phyloP scores from a whole-genome alignment of 1,139 yeast species.

The Nakaseomyces uthaithaninus region DNA sequence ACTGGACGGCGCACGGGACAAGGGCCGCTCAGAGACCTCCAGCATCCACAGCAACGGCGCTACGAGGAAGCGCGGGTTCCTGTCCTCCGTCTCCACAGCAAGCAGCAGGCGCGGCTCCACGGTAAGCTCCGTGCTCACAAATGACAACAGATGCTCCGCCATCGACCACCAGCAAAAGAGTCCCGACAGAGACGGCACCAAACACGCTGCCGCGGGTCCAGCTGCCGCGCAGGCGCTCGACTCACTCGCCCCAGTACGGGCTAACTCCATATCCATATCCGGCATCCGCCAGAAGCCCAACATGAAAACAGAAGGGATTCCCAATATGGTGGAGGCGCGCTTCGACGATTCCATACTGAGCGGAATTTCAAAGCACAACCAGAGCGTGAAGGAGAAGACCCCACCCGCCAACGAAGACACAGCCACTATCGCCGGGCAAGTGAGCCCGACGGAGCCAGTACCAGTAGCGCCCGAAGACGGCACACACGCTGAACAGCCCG shows the following conservation, averaged over 20 bases:
- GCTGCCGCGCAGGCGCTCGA: background rate
- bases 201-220: no score
- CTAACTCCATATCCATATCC: background rate
- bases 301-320: background rate
- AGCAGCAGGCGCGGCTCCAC: slow-evolving; percentile 16
- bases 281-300: background rate
- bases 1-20: background rate
- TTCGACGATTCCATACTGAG: slow-evolving; percentile 1
- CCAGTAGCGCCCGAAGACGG: no score
- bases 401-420: no score
- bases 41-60: slow-evolving; percentile 2
- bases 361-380: background rate
- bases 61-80: background rate
- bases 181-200: background rate
- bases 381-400: background rate
- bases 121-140: slow-evolving; percentile 11
- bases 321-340: slow-evolving; percentile 1
- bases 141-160: slow-evolving; percentile 5
- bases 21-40: background rate
- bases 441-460: no score
- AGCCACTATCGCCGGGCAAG: no score
- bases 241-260: background rate
- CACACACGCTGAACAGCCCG: slow-evolving; percentile 5
- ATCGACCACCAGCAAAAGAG: slow-evolving; percentile 1
- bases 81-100: slow-evolving; percentile 8